These are phyloP conservation scores for Magnusiomyces ingens DNA, from an alignment of 1,139 yeast species.

Conservation along the genomic window DNA sequence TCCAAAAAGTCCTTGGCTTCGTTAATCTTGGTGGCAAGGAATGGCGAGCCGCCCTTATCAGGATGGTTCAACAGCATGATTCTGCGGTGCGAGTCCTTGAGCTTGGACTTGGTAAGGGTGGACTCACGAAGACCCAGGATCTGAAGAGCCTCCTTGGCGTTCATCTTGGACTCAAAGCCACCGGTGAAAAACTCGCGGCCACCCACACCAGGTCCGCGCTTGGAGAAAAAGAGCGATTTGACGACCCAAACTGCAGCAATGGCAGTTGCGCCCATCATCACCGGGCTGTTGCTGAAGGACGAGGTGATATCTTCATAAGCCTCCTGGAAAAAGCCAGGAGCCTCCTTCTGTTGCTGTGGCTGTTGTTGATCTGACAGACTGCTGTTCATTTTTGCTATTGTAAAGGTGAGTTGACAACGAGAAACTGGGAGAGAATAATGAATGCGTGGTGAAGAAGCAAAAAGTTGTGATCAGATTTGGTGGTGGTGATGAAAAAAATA, in stretches of 20 bases:
- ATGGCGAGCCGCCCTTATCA: constrained; percentile 96
- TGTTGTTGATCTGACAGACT: not conserved
- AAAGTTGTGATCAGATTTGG: too few relatives aligned
- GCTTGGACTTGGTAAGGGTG: constrained; percentile 62
- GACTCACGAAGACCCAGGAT: constrained; percentile 80
- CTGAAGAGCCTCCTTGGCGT: constrained; percentile 82
- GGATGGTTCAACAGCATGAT: constrained; percentile 96
- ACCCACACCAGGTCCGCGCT: constrained; percentile 63
- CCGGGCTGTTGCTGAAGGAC: constrained; percentile 52
- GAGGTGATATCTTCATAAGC: constrained; percentile 13
- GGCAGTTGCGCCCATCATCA: constrained; percentile 63
- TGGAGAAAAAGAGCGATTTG: constrained; percentile 32
- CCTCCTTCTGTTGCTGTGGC: not conserved
- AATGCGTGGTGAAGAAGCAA: too few relatives aligned
- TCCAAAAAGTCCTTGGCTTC: constrained; percentile 94
- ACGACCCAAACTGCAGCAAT: constrained; percentile 44
- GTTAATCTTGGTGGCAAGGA: constrained; percentile 89
- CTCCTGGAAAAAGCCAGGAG: constrained; percentile 14
- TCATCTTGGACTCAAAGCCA: constrained; percentile 86
- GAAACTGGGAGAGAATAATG: too few relatives aligned
- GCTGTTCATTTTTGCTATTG: too few relatives aligned
- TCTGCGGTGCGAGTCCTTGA: constrained; percentile 87
- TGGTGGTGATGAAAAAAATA: too few relatives aligned
- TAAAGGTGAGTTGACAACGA: too few relatives aligned
- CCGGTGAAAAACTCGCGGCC: constrained; percentile 76